These are phyloP conservation scores for Solanum hybrid DNA, from an alignment of 305 asterid species.

Conservation along the genomic window DNA sequence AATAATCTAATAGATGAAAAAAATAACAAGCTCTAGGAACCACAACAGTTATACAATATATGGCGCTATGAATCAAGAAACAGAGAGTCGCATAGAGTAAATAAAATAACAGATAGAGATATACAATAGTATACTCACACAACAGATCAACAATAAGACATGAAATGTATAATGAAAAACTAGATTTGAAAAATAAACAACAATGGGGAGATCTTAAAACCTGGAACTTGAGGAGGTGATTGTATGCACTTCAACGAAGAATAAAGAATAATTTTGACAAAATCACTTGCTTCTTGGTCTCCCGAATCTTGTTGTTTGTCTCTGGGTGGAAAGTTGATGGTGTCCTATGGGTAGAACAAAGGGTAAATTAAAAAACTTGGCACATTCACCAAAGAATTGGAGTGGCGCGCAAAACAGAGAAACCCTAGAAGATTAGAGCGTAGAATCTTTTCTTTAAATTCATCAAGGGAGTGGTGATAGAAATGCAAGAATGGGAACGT, in stretches of 20 bases:
- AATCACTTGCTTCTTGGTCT: background rate
- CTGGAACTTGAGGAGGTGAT: background rate
- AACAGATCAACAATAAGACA: background rate
- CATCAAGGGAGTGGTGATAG: too few species aligned
- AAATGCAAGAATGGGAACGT: too few species aligned
- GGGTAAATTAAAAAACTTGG: too few species aligned
- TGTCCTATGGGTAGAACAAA: too few species aligned
- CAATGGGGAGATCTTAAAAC: background rate
- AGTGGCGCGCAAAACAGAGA: too few species aligned
- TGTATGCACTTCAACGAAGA: background rate
- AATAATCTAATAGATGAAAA: background rate
- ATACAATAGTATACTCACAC: background rate
- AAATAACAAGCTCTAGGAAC: background rate
- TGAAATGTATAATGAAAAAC: background rate
- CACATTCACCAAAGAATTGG: too few species aligned
- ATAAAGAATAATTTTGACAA: too few species aligned
- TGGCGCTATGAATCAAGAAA: background rate
- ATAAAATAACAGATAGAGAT: background rate
- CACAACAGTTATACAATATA: background rate
- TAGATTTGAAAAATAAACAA: too few species aligned
- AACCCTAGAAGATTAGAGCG: too few species aligned
- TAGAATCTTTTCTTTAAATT: too few species aligned
- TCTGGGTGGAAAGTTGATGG: too few species aligned
- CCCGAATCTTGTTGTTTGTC: too few species aligned
- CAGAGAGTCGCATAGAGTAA: background rate